These are phyloP conservation scores for Arthrobotrys musiformis DNA, from an alignment of 2,329 filamentous ascomycete genomes.

Conservation along the genomic window DNA sequence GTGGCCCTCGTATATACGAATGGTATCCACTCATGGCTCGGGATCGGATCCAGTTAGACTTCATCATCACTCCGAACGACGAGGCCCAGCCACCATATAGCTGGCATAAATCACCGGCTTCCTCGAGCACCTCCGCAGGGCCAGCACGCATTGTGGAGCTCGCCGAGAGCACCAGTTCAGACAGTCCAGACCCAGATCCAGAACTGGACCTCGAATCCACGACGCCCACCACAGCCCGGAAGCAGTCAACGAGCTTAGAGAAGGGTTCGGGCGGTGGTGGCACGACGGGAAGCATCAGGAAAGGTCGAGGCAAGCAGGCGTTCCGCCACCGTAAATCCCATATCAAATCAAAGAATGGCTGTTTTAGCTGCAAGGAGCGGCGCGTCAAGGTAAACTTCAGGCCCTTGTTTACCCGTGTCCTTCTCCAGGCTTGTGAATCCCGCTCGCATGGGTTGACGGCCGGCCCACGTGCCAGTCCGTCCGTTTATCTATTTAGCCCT, in stretches of 20 bases:
- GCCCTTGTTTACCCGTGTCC: conserved; percentile 21
- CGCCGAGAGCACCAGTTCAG: conserved; percentile 37
- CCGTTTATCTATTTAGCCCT: conserved; percentile 1
- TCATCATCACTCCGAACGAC: conserved; percentile 47
- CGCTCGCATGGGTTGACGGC: not conserved
- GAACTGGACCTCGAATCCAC: conserved; percentile 24
- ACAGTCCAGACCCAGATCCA: conserved; percentile 39
- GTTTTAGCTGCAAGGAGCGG: conserved; percentile 54
- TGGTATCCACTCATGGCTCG: conserved; percentile 53
- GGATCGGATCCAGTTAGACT: conserved; percentile 51
- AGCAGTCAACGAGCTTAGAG: conserved; percentile 5
- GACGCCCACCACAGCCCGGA: not conserved
- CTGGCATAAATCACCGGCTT: conserved; percentile 40
- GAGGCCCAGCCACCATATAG: conserved; percentile 24
- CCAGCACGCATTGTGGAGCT: conserved; percentile 44
- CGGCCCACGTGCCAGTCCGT: conserved; percentile 12
- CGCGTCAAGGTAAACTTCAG: conserved; percentile 41
- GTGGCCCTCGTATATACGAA: conserved; percentile 48
- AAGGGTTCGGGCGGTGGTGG: conserved; percentile 1
- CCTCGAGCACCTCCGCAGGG: conserved; percentile 34
- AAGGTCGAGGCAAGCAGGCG: conserved; percentile 45
- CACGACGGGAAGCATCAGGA: conserved; percentile 18
- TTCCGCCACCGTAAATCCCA: conserved; percentile 55
- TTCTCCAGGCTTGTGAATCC: not conserved
- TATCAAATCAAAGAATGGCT: conserved; percentile 56